Evolutionary conservation across 139 green algal genomes (phyloP).

Genomic region (Pseudopediastrum boryanum): DNA sequence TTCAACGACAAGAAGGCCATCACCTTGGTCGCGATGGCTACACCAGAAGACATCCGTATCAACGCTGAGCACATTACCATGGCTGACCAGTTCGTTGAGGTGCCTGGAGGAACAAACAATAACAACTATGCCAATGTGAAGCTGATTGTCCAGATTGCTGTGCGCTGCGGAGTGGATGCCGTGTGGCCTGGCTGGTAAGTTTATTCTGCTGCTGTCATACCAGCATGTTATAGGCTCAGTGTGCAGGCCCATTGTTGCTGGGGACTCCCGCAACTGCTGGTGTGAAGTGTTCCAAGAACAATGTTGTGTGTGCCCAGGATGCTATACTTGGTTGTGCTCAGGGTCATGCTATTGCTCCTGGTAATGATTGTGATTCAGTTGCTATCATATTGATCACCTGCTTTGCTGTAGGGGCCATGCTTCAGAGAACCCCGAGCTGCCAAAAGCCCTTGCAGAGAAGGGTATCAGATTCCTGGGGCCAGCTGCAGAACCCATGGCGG

Average conservation of each 20-base stretch:
- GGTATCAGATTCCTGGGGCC: conserved; percentile 94
- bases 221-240: background rate
- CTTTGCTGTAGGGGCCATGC: conserved; percentile 94
- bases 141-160: conserved; percentile 88
- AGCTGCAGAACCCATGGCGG: conserved; percentile 82
- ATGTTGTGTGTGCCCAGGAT: background rate
- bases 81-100: conserved; percentile 98
- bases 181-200: conserved; percentile 96
- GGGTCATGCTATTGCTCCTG: too few species aligned
- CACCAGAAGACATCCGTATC: conserved; percentile 94
- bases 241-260: background rate
- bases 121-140: conserved; percentile 99
- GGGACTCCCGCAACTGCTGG: background rate
- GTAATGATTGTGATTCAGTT: too few species aligned
- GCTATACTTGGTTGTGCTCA: background rate
- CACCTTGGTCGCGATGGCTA: conserved; percentile 93
- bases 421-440: conserved; percentile 95
- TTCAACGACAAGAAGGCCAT: conserved; percentile 76
- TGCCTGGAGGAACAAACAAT: conserved; percentile 94
- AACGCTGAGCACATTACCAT: conserved; percentile 95
- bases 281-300: background rate
- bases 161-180: conserved; percentile 87
- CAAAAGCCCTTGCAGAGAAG: conserved; percentile 64
- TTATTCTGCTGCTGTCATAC: conserved; percentile 10
- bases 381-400: too few species aligned